Evolutionary conservation across 495 filamentous ascomycete species (phyloP).

Genomic region (Tuber melanosporum): DNA sequence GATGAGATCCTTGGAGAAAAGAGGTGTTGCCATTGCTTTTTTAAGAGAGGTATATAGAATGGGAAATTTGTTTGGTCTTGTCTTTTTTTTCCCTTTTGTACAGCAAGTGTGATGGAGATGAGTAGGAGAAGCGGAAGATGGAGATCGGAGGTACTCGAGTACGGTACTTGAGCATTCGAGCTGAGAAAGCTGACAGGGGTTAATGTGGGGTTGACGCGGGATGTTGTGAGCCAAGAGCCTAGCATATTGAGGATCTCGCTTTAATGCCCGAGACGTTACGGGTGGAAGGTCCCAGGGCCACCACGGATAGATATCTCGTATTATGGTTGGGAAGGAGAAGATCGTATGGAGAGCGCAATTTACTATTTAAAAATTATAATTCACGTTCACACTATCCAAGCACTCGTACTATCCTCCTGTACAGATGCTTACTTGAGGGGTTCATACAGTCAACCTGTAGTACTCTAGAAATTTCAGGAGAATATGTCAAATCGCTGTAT

Average conservation of each 20-base stretch:
- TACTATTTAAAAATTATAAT: background rate
- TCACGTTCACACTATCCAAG: background rate
- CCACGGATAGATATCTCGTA: background rate
- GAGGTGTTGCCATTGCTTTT: conserved; percentile 20
- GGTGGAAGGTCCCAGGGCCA: background rate
- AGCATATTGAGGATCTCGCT: background rate
- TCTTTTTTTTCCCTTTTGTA: background rate
- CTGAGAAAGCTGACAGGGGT: background rate
- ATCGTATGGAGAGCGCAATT: background rate
- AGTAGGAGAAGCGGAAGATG: background rate
- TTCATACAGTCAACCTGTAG: background rate
- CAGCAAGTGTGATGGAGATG: background rate
- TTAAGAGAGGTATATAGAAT: background rate
- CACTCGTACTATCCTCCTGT: background rate
- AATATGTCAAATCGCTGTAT: background rate
- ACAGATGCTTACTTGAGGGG: background rate
- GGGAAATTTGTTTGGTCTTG: background rate
- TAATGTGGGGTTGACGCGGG: background rate
- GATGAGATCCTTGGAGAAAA: conserved; percentile 56
- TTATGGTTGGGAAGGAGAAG: background rate
- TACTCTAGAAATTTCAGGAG: background rate
- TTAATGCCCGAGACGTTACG: background rate
- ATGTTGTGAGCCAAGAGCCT: background rate
- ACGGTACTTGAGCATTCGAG: background rate
- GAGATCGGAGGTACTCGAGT: background rate